These are phyloP conservation scores for Pichia kudriavzevii DNA, from an alignment of 1,139 yeast genomes.

Conservation along the genomic window DNA sequence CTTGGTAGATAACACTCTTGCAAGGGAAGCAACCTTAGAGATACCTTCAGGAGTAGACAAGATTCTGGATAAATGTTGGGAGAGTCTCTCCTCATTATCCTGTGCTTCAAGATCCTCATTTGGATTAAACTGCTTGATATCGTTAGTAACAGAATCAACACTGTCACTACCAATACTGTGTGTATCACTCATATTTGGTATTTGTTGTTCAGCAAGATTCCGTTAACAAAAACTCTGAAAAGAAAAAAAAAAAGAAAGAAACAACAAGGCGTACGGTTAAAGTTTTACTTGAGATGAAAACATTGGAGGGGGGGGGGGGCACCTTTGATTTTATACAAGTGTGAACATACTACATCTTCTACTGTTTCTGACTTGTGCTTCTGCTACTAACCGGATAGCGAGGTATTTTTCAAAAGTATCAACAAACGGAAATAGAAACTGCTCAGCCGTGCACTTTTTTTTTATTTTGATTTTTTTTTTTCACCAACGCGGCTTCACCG, in stretches of 20 bases:
- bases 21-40: conserved; percentile 22
- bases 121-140: conserved; percentile 21
- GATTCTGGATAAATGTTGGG: conserved; percentile 23
- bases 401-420: too few relatives aligned
- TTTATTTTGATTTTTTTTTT: too few relatives aligned
- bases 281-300: background rate
- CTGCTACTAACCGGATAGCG: too few relatives aligned
- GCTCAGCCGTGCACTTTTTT: background rate
- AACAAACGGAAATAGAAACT: background rate
- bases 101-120: conserved; percentile 21
- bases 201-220: too few relatives aligned
- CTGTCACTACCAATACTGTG: conserved; percentile 18
- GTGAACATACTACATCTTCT: background rate
- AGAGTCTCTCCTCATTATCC: conserved; percentile 18
- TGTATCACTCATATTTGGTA: conserved; percentile 14
- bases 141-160: conserved; percentile 20
- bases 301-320: background rate
- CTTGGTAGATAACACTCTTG: conserved; percentile 24
- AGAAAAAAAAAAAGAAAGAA: background rate
- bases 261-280: background rate
- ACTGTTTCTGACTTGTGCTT: background rate
- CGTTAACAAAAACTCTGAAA: background rate
- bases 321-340: background rate
- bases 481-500: too few relatives aligned
- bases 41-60: conserved; percentile 23